phyloP scores from a whole-genome alignment of 140 eudicot genomes.

The Ambrosia hybrid region DNA sequence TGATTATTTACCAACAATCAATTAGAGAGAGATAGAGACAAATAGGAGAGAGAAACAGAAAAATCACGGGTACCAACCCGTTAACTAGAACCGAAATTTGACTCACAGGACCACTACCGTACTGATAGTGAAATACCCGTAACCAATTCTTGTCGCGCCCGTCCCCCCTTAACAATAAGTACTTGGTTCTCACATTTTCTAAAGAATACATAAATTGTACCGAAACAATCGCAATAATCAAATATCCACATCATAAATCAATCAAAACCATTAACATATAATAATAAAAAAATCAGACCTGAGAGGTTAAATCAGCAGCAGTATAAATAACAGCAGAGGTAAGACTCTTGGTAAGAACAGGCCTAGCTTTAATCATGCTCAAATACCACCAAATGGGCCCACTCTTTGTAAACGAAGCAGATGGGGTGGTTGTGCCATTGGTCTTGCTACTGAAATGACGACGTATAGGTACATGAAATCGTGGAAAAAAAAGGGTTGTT shows the following conservation, averaged over 20 bases:
- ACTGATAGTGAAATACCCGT: too few species aligned
- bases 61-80: too few species aligned
- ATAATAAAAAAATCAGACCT: slow-evolving; percentile 46
- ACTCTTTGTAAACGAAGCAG: slow-evolving; percentile 24
- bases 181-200: too few species aligned
- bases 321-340: slow-evolving; percentile 70
- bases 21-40: too few species aligned
- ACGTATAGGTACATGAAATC: slow-evolving; percentile 26
- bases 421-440: slow-evolving; percentile 15
- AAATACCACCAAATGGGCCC: slow-evolving; percentile 75
- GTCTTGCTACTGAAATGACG: slow-evolving; percentile 16
- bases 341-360: slow-evolving; percentile 71
- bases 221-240: too few species aligned
- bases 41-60: too few species aligned
- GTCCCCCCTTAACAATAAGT: too few species aligned
- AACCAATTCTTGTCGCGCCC: too few species aligned
- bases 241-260: neutral
- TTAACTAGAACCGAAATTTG: too few species aligned
- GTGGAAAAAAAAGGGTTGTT: slow-evolving; percentile 34
- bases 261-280: neutral
- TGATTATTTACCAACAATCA: too few species aligned
- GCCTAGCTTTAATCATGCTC: slow-evolving; percentile 68
- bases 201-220: too few species aligned
- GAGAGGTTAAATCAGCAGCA: slow-evolving; percentile 86
- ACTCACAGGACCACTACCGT: too few species aligned